Evolutionary conservation across 768 basidiomycete genomes (phyloP), one percentile per base, ranked within the genome.

Genomic region (Hebeloma cylindrosporum): DNA sequence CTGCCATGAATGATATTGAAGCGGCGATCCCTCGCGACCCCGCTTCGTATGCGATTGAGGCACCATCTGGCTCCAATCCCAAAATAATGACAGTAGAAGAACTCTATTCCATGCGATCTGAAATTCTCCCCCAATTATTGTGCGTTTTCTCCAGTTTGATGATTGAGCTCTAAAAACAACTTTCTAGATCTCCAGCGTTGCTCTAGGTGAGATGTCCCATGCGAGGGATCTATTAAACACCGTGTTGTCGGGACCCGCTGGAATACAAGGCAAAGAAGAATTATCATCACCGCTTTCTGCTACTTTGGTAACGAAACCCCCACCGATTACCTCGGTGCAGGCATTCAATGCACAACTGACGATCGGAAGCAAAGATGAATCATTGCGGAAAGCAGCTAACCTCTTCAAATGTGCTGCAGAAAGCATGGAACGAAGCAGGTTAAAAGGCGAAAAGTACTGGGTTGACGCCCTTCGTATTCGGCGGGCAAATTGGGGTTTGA

Each of bases 351-450:
- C 82, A 1, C 87, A 88, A 48, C 64, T 89, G 5, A 72, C 77
- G 5, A 74, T 88, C 34, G 88, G 90, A 0, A 82, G 84, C 23
- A 93, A 93, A 64, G 90, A 93, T 47, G 81, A 84, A 59, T 80
- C 88, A 0, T 64, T 93, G 25, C 68, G 90, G 52, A 82, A 85
- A 49, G 88, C 90, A 17, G 77, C 86, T 0, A 70, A 73, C 43
- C 66, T 90, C 1, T 85, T 91, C 51, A 87, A 81, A 55, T 61
- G 71, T 23, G 87, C 87, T 3, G 83, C 86, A 2, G 73, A 78
- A 43, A 77, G 78, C 41, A 79, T 90, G 67, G 86, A 89, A 56
- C 69, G 78, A 37, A 71, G 78, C 16, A 71, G 82, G 29, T 53
- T 77, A 7, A 70, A 75, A 37, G 78, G 82, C 30, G 87, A 90